Evolutionary conservation across 257 asterid species (phyloP).

Genomic region (Asclepias syriaca): DNA sequence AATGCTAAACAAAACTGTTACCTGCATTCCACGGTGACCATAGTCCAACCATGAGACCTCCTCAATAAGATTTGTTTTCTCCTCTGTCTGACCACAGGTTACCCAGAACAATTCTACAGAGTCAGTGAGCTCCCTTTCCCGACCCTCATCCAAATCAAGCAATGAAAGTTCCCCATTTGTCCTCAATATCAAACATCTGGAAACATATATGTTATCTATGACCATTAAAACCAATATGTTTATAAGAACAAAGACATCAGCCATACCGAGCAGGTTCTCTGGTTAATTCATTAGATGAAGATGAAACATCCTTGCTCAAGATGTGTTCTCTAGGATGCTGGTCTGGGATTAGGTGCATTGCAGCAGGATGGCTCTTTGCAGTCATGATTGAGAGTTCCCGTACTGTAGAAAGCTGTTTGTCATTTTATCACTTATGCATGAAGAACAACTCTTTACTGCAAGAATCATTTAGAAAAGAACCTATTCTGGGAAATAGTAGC

Average conservation of each 20-base stretch:
- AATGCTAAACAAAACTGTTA: conserved; percentile 35
- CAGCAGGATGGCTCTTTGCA: conserved; percentile 96
- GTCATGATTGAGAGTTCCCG: conserved; percentile 99
- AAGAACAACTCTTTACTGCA: conserved; percentile 26
- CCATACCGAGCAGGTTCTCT: conserved; percentile 83
- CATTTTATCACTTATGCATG: conserved; percentile 94
- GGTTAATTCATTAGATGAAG: conserved; percentile 48
- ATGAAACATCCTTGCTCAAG: conserved; percentile 38
- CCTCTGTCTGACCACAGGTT: conserved; percentile 92
- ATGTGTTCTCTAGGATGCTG: conserved; percentile 57
- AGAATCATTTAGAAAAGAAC: conserved; percentile 28
- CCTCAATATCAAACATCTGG: conserved; percentile 86
- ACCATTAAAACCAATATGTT: conserved; percentile 10
- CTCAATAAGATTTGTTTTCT: conserved; percentile 91
- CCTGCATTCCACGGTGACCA: conserved; percentile 99
- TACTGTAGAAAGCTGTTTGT: conserved; percentile 99
- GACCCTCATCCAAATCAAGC: conserved; percentile 96
- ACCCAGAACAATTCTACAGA: conserved; percentile 98
- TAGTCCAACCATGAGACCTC: conserved; percentile 99
- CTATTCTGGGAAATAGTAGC: conserved; percentile 13
- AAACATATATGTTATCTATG: conserved; percentile 23
- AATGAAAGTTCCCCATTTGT: conserved; percentile 95
- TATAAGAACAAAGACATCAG: conserved; percentile 8
- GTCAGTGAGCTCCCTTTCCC: conserved; percentile 95
- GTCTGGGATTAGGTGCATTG: conserved; percentile 92